Evolutionary conservation across 2,329 filamentous ascomycete species (phyloP).

Genomic region (Biscogniauxia sp.): DNA sequence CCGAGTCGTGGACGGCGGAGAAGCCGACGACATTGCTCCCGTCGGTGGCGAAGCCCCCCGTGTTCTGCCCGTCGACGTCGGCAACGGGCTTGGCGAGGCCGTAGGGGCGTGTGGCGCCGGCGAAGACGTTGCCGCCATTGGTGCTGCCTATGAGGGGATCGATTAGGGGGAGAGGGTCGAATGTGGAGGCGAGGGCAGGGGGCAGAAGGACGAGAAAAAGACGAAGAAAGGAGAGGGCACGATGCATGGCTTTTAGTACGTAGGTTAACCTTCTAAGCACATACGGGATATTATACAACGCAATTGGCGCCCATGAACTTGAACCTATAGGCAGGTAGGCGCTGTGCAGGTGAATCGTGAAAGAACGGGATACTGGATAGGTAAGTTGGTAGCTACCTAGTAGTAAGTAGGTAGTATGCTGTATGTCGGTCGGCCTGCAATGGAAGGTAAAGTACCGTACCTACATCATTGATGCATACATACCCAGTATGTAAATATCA

Average conservation of each 20-base stretch:
- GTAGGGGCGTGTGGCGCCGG: slow-evolving; percentile 54
- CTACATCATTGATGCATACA: too few species aligned
- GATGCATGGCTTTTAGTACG: not conserved
- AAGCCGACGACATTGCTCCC: slow-evolving; percentile 50
- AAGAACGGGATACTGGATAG: too few species aligned
- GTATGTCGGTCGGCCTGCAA: too few species aligned
- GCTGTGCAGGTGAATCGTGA: too few species aligned
- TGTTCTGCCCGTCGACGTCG: slow-evolving; percentile 47
- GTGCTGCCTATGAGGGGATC: slow-evolving; percentile 54
- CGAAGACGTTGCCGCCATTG: slow-evolving; percentile 57
- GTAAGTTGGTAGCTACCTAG: too few species aligned
- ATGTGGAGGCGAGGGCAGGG: slow-evolving; percentile 5
- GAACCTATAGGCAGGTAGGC: too few species aligned
- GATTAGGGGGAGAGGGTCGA: slow-evolving; percentile 28
- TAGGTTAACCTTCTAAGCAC: not conserved
- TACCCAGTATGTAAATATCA: too few species aligned
- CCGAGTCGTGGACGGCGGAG: slow-evolving; percentile 44
- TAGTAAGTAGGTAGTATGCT: too few species aligned
- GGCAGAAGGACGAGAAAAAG: slow-evolving; percentile 13
- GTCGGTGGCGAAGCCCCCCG: slow-evolving; percentile 46
- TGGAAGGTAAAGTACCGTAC: too few species aligned
- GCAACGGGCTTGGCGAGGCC: slow-evolving; percentile 56
- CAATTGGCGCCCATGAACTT: too few species aligned
- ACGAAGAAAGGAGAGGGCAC: slow-evolving; percentile 8
- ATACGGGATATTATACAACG: too few species aligned